phyloP scores from a whole-genome alignment of 2,329 filamentous ascomycete genomes.

The Pseudogymnoascus sp. region DNA sequence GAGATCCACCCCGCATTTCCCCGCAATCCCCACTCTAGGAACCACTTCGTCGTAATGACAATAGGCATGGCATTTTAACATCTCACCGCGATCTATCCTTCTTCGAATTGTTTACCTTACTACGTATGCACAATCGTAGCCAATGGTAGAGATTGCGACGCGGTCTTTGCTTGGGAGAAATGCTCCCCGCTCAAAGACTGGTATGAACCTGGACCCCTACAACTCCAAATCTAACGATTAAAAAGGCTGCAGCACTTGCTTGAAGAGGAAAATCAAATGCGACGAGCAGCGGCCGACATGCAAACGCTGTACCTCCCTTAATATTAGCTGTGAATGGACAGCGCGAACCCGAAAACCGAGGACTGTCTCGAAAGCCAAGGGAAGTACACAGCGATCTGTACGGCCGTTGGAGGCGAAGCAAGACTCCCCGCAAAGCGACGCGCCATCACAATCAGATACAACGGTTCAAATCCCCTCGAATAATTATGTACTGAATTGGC shows the following conservation, averaged over 20 bases:
- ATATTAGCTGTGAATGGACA: not conserved
- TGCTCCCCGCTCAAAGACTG: conserved; percentile 33
- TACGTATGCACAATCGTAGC: not conserved
- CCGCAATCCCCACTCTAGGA: not conserved
- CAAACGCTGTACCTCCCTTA: conserved; percentile 25
- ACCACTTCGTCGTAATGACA: not conserved
- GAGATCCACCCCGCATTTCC: not conserved
- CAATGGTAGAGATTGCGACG: not conserved
- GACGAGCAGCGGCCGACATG: conserved; percentile 24
- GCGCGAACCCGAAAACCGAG: not conserved
- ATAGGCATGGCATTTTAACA: not conserved
- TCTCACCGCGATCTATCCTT: not conserved
- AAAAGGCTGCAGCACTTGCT: conserved; percentile 33
- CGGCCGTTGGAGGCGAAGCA: not conserved
- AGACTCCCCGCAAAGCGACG: not conserved
- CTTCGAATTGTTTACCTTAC: not conserved
- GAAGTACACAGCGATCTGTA: not conserved
- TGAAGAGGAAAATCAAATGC: conserved; percentile 10
- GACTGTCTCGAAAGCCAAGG: not conserved
- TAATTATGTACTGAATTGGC: not conserved
- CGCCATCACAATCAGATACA: not conserved
- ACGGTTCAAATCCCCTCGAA: not conserved
- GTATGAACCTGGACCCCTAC: conserved; percentile 17
- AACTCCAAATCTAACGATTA: not conserved
- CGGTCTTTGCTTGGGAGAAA: conserved; percentile 10